Base-by-base conservation (phyloP, 1,284 basidiomycete genomes). In the Apiotrichum siamense region DNA sequence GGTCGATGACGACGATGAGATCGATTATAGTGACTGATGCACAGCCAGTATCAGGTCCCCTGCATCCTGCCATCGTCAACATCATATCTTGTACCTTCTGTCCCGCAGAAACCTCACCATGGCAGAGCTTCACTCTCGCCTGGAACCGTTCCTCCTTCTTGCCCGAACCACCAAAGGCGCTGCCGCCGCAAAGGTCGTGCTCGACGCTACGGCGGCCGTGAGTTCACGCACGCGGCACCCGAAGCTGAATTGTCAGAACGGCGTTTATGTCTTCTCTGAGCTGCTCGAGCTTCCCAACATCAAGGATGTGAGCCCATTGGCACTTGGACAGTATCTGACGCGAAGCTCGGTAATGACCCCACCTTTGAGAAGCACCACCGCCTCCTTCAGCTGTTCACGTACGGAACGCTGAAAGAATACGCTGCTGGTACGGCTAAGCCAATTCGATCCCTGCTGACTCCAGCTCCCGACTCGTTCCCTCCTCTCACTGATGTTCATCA, bases 221-320 rank as follows among this genome's bases (percentile, higher is more conserved):
- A 45, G 73, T 60, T 7, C 15, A n/a, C 12, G 9, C 3, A 1
- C 13, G 7, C 9, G 6, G 5, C n/a, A n/a, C 21, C 13, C 10
- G 27, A 26, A 9, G 15, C 26, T 45, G 25, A 31, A 21, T 7
- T 7, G 6, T 21, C 52, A 75, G 73, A 83, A 84, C 9, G 92
- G 91, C 17, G 85, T 93, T 36, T 96, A 88, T 70, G 86, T 90
- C 51, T 97, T 97, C 64, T 81, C 83, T 1, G 92, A 97, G 73
- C 76, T 97, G 47, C 76, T 97, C 40, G 85, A 89, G 37, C 72
- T 86, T 25, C 81, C 84, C 0, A 88, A 84, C 61, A 85, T 97
- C 40, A 82, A 86, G 65, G 86, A 93, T 75, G 91, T 88, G 62
- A 57, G 77, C 33, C 18, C 15, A 17, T n/a, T 17, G 9, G n/a